Conservation (phyloP, 768 basidiomycete genomes). For the Lentinula sp. region DNA sequence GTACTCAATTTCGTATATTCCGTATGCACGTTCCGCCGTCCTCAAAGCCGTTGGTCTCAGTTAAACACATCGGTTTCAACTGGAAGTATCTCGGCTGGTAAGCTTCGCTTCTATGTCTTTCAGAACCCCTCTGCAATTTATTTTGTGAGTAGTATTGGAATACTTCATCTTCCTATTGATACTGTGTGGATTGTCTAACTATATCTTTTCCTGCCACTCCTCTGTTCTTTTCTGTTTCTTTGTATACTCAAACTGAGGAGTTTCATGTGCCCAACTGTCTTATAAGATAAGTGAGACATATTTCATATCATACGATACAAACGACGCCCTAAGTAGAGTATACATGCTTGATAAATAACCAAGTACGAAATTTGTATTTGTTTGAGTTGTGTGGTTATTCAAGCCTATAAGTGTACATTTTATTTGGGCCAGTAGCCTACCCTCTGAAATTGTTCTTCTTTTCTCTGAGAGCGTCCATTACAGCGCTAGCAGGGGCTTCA, state of each 20-base stretch:
- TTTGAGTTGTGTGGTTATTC: not conserved
- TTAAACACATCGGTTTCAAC: not conserved
- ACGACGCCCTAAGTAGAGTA: not conserved
- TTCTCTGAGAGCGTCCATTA: constrained; percentile 73
- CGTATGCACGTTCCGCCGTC: constrained; percentile 78
- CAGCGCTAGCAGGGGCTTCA: constrained; percentile 39
- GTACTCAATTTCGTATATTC: constrained; percentile 87
- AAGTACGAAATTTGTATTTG: too few relatives aligned
- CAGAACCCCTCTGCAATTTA: too few relatives aligned
- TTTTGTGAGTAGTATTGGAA: not conserved
- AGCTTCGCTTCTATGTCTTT: too few relatives aligned
- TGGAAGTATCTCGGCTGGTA: not conserved
- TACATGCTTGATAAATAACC: not conserved
- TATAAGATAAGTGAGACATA: too few relatives aligned
- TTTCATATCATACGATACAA: not conserved
- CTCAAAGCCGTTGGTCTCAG: constrained; percentile 49
- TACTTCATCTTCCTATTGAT: not conserved
- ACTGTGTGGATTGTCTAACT: not conserved
- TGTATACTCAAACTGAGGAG: not conserved
- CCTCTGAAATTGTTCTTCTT: constrained; percentile 83
- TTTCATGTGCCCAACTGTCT: too few relatives aligned
- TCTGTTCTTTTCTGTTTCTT: not conserved
- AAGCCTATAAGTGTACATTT: not conserved
- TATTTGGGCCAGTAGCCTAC: constrained; percentile 25
- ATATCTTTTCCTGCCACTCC: not conserved